These are phyloP conservation scores for Lasiosphaeria ovina DNA, from an alignment of 495 filamentous ascomycete genomes.

Conservation along the genomic window DNA sequence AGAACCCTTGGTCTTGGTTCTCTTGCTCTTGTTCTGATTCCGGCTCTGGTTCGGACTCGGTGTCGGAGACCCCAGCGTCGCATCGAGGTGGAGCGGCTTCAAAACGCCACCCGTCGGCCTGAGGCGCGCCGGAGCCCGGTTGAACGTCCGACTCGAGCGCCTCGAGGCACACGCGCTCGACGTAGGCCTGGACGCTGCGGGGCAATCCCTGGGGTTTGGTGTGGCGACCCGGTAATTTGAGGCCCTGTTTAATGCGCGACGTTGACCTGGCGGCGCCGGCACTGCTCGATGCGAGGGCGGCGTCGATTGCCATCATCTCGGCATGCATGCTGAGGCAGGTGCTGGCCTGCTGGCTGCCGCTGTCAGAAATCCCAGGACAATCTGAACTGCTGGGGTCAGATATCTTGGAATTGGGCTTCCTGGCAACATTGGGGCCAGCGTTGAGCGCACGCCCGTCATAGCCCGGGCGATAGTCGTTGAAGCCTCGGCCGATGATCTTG, in stretches of 20 bases:
- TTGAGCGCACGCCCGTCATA: slow-evolving; percentile 51
- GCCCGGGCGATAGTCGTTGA: slow-evolving; percentile 47
- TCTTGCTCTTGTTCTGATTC: slow-evolving; percentile 18
- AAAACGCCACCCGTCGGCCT: slow-evolving; percentile 49
- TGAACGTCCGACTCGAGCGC: slow-evolving; percentile 22
- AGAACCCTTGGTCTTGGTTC: not conserved
- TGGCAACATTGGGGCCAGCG: slow-evolving; percentile 33
- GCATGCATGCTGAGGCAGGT: slow-evolving; percentile 50
- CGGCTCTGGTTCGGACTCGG: slow-evolving; percentile 20
- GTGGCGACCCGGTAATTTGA: slow-evolving; percentile 47
- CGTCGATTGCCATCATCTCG: slow-evolving; percentile 57
- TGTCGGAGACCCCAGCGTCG: slow-evolving; percentile 11
- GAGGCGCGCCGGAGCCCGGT: slow-evolving; percentile 23
- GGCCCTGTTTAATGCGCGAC: slow-evolving; percentile 49
- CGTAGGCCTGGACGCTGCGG: slow-evolving; percentile 40
- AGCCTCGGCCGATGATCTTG: slow-evolving; percentile 50
- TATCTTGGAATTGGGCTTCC: slow-evolving; percentile 29
- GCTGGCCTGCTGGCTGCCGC: slow-evolving; percentile 28
- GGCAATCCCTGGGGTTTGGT: slow-evolving; percentile 41
- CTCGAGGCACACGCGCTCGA: slow-evolving; percentile 39
- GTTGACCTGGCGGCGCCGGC: slow-evolving; percentile 32
- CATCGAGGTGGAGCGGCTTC: slow-evolving; percentile 46
- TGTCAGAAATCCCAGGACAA: not conserved
- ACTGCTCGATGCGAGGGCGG: slow-evolving; percentile 36
- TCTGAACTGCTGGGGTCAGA: not conserved